phyloP scores from a whole-genome alignment of 139 green algal species.

The Ostreobium quekettii region DNA sequence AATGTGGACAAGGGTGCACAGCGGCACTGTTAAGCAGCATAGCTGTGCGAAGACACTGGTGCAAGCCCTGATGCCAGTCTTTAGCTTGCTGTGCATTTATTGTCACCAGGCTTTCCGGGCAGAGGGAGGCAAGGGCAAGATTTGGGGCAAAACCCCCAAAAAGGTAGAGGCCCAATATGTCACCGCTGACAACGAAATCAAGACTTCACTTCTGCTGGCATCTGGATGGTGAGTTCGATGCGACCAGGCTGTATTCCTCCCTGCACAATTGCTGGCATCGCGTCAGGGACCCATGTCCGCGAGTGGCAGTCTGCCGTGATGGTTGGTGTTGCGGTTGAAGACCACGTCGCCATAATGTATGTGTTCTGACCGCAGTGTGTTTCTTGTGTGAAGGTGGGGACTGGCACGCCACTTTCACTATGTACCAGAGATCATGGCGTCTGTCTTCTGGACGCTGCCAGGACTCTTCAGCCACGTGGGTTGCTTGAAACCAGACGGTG shows the following conservation, averaged over 20 bases:
- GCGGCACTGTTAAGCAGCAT: too few relatives aligned
- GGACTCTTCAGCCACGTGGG: slow-evolving; percentile 36
- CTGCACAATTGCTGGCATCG: neutral
- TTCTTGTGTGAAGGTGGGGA: too few relatives aligned
- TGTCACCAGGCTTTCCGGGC: slow-evolving; percentile 36
- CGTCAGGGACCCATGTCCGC: too few relatives aligned
- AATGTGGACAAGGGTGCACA: too few relatives aligned
- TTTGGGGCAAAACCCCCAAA: slow-evolving; percentile 41
- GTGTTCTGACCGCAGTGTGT: too few relatives aligned
- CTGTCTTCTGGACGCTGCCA: slow-evolving; percentile 58
- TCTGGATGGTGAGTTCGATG: slow-evolving; percentile 39
- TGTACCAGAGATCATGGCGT: slow-evolving; percentile 60
- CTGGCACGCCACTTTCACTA: slow-evolving; percentile 74
- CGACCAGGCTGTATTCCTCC: neutral
- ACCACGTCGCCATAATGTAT: too few relatives aligned
- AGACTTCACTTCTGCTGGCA: slow-evolving; percentile 50
- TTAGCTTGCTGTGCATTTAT: slow-evolving; percentile 4
- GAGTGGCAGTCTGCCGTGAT: too few relatives aligned
- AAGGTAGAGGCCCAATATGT: slow-evolving; percentile 45
- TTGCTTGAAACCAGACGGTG: too few relatives aligned
- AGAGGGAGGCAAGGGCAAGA: slow-evolving; percentile 32
- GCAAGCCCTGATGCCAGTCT: neutral
- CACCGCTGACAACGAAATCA: slow-evolving; percentile 37
- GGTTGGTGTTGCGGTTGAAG: too few relatives aligned
- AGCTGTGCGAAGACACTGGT: slow-evolving; percentile 1